phyloP scores from a whole-genome alignment of 2,329 filamentous ascomycete genomes.

The Pseudogymnoascus sp. region DNA sequence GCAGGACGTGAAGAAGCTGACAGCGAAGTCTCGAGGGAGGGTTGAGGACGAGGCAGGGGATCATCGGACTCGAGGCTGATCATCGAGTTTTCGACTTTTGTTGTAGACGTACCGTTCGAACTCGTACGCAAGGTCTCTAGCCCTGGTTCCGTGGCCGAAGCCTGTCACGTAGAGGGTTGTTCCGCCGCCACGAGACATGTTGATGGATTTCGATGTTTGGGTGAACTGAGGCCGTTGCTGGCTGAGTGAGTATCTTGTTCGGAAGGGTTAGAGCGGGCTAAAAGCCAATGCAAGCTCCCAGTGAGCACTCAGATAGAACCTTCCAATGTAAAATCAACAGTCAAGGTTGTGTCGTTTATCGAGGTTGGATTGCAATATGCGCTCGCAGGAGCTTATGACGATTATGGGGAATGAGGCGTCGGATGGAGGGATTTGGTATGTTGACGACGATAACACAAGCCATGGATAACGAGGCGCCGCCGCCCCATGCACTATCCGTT shows the following conservation, averaged over 20 bases:
- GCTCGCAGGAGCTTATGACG: constrained; percentile 4
- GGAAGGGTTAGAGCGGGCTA: not conserved
- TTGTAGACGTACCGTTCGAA: constrained; percentile 95
- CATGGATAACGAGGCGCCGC: constrained; percentile 1
- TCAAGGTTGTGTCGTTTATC: not conserved
- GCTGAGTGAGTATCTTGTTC: constrained; percentile 4
- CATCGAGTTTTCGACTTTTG: constrained; percentile 40
- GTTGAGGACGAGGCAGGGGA: constrained; percentile 30
- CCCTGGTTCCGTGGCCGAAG: constrained; percentile 97
- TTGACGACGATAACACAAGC: not conserved
- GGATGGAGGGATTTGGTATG: not conserved
- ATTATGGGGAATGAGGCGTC: constrained; percentile 1
- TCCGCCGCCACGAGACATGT: constrained; percentile 84
- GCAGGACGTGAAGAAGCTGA: constrained; percentile 36
- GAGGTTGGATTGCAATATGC: not conserved
- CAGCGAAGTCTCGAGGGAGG: constrained; percentile 35
- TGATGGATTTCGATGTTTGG: constrained; percentile 12
- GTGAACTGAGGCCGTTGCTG: not conserved
- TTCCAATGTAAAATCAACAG: not conserved
- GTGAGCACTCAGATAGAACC: not conserved
- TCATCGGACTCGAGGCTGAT: constrained; percentile 31
- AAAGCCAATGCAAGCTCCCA: constrained; percentile 4
- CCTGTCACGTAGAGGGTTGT: constrained; percentile 97
- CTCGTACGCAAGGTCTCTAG: constrained; percentile 98
- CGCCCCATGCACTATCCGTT: not conserved